Percentiles rank a stretch among this genome's conserved stretches.
phyloP scores from a whole-genome alignment of 345 rosid species.

The Citrus trifoliata region DNA sequence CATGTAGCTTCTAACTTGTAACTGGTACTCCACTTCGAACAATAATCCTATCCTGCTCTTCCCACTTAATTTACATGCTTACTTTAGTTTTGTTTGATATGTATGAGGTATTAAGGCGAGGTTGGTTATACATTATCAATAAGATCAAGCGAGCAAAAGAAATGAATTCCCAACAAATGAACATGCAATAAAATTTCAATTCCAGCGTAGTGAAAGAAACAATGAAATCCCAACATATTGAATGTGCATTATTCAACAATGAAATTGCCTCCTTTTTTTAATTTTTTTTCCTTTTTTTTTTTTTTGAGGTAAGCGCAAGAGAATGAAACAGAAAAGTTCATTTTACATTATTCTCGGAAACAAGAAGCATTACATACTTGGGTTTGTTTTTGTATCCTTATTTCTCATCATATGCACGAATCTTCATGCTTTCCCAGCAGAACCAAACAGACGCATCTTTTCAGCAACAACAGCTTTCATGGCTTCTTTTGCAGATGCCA shows the following conservation, averaged over 20 bases:
- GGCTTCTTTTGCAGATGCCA: conserved; percentile 76
- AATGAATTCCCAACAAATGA: not conserved
- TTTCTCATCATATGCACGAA: too few relatives aligned
- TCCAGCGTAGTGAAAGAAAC: too few relatives aligned
- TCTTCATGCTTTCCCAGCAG: conserved; percentile 75
- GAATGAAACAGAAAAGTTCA: not conserved
- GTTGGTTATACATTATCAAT: not conserved
- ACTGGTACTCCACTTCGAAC: too few relatives aligned
- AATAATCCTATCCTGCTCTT: too few relatives aligned
- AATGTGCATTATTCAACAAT: not conserved
- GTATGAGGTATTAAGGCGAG: not conserved
- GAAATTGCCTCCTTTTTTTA: too few relatives aligned
- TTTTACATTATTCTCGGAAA: not conserved
- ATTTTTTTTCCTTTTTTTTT: too few relatives aligned
- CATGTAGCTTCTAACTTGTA: too few relatives aligned
- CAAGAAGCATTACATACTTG: not conserved
- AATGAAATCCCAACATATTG: not conserved
- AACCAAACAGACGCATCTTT: conserved; percentile 84
- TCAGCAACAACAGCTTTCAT: conserved; percentile 78
- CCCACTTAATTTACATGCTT: too few relatives aligned
- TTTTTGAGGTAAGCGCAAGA: too few relatives aligned
- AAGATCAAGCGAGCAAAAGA: not conserved
- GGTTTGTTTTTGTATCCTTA: too few relatives aligned
- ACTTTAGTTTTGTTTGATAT: too few relatives aligned
- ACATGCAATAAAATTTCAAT: not conserved